Conservation (phyloP, 208 protist genomes). For the Crithidia bombi region DNA sequence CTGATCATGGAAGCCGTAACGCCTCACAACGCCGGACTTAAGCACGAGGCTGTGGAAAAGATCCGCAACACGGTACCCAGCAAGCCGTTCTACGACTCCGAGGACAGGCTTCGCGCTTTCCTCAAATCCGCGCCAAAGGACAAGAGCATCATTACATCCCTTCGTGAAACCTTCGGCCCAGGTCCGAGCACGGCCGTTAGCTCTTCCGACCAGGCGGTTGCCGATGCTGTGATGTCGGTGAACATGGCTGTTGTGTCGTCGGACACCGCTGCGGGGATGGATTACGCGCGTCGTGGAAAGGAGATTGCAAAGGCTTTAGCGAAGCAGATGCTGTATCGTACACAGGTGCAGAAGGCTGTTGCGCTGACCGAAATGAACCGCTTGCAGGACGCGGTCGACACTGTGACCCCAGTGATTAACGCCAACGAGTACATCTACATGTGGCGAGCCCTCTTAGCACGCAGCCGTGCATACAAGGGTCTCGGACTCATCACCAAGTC, state of each 20-base stretch:
- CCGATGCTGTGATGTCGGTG: slow-evolving; percentile 55
- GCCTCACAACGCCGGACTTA: slow-evolving; percentile 39
- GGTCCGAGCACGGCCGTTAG: slow-evolving; percentile 64
- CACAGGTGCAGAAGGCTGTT: slow-evolving; percentile 69
- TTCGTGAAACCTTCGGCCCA: slow-evolving; percentile 61
- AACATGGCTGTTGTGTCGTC: slow-evolving; percentile 47
- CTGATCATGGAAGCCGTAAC: slow-evolving; percentile 52
- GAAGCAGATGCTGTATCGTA: slow-evolving; percentile 79
- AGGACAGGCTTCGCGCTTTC: slow-evolving; percentile 67
- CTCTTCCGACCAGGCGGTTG: slow-evolving; percentile 61
- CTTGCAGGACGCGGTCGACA: slow-evolving; percentile 70
- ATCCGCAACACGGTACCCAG: slow-evolving; percentile 51
- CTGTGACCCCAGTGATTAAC: slow-evolving; percentile 69
- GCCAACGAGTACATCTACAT: slow-evolving; percentile 90
- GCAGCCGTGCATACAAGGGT: slow-evolving; percentile 75
- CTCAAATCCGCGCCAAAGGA: slow-evolving; percentile 59
- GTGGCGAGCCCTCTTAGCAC: slow-evolving; percentile 85
- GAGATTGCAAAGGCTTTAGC: slow-evolving; percentile 57
- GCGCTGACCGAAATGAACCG: slow-evolving; percentile 74
- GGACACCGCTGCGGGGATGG: slow-evolving; percentile 54
- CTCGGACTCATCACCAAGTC: slow-evolving; percentile 81
- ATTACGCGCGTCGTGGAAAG: slow-evolving; percentile 52
- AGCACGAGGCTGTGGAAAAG: slow-evolving; percentile 52
- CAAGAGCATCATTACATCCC: slow-evolving; percentile 58
- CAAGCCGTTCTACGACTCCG: slow-evolving; percentile 70